phyloP scores from a whole-genome alignment of 2,329 filamentous ascomycete species.

The Amauroascus verrucosus region DNA sequence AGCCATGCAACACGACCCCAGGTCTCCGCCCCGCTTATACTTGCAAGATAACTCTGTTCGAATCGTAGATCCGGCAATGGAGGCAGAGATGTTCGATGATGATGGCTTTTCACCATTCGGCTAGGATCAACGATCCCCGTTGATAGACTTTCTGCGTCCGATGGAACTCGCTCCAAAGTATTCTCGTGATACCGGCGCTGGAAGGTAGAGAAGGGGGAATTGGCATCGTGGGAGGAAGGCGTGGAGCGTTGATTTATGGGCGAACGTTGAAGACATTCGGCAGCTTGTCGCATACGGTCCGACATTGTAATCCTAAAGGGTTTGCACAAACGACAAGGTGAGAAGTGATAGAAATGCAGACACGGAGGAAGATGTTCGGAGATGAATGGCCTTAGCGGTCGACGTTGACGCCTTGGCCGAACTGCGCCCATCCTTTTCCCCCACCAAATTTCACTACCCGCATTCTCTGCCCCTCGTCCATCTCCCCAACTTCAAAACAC shows the following conservation, averaged over 20 bases:
- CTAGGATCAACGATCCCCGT: constrained; percentile 39
- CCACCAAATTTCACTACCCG: constrained; percentile 6
- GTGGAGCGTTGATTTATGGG: constrained; percentile 50
- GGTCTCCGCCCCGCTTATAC: constrained; percentile 67
- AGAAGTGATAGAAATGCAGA: background rate
- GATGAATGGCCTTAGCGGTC: background rate
- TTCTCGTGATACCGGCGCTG: constrained; percentile 34
- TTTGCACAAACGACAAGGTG: background rate
- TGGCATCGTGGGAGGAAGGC: constrained; percentile 57
- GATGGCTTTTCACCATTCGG: constrained; percentile 26
- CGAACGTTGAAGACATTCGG: constrained; percentile 69
- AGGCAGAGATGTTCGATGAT: constrained; percentile 48
- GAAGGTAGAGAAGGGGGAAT: constrained; percentile 56
- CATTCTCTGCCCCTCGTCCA: constrained; percentile 1
- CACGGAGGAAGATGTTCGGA: background rate
- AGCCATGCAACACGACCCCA: constrained; percentile 75
- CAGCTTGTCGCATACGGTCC: constrained; percentile 55
- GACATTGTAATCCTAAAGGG: constrained; percentile 38
- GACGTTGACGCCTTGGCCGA: background rate
- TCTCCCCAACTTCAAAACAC: constrained; percentile 11
- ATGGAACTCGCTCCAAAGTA: constrained; percentile 45
- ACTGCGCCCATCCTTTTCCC: background rate
- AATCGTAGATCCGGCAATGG: constrained; percentile 74
- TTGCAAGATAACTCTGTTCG: constrained; percentile 94
- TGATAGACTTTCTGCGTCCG: constrained; percentile 36